Base-by-base conservation (phyloP, 2,329 filamentous ascomycete species). In the Fonsecaea pugnacius region DNA sequence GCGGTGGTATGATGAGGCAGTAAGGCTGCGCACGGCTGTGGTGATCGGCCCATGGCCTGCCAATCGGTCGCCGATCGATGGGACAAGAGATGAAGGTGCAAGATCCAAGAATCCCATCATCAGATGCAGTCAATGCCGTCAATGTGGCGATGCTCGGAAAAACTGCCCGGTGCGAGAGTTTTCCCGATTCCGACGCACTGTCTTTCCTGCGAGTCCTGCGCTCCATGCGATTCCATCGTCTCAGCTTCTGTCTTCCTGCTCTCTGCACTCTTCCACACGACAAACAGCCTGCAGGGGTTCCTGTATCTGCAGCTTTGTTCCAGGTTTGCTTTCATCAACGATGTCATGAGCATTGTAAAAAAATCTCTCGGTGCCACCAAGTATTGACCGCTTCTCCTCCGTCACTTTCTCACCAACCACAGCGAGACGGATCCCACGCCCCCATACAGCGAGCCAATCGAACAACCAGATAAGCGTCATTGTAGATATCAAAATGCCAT, bases 401-500 rank as follows among this genome's bases (percentile, higher is more conserved):
- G 51, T 57, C 60, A 57, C 40, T 38, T 33, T 35, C 40, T 36
- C 60, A 48, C 57, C 57, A 64, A 35, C 57, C 46, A 53, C 24
- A 24, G 53, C 14, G 38, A 30, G 18, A 18, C 18, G 27, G 5
- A 55, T 50, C 60, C 55, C 55, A 60, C 60, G 55, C 51, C 52
- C 24, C 33, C 33, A 30, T 27, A 3, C 16, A 16, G 6, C 32
- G 27, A 8, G 12, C 46, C 55, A 62, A 58, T 54, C 60, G 51
- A 43, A 35, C 38, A 43, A 35, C 30, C 10, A 30, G 21, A 60
- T 48, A 48, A 48, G 57, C 65, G 65, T 67, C 65, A 67, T 66
- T 40, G 43, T 63, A 57, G 60, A 66, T 62, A 33, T 61, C 52
- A 48, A 62, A 63, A 63, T 60, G 58, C 64, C 64, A 66, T 60